Evolutionary conservation across 805 yeast genomes (phyloP).

Genomic region (Wickerhamiella cacticola): DNA sequence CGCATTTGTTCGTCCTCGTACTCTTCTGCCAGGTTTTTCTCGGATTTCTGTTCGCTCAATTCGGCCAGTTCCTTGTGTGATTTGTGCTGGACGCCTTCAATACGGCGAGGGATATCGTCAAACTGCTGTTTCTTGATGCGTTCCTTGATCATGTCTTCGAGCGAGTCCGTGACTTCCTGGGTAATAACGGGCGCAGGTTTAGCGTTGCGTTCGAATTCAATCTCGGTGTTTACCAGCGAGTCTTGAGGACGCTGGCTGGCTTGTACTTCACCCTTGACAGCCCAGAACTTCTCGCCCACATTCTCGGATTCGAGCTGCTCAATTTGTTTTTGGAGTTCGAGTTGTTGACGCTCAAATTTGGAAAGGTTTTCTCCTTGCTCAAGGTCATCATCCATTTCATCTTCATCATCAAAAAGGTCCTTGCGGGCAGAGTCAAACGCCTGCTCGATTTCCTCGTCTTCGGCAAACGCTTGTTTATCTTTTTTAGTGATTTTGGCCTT

Average conservation of each 20-base stretch:
- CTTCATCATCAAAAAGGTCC: conserved; percentile 36
- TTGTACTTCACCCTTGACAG: conserved; percentile 83
- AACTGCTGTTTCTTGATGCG: conserved; percentile 64
- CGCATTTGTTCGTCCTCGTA: conserved; percentile 70
- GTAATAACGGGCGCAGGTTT: conserved; percentile 96
- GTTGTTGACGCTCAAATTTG: conserved; percentile 73
- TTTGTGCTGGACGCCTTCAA: conserved; percentile 30
- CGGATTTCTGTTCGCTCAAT: conserved; percentile 70
- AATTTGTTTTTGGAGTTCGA: conserved; percentile 63
- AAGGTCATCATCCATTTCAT: conserved; percentile 51
- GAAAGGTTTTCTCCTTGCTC: conserved; percentile 42
- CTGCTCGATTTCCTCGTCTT: conserved; percentile 22
- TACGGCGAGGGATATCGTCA: conserved; percentile 72
- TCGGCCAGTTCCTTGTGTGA: conserved; percentile 36
- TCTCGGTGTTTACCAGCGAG: conserved; percentile 58
- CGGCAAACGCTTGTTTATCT: conserved; percentile 19
- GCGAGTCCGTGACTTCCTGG: conserved; percentile 67
- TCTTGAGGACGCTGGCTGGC: conserved; percentile 74
- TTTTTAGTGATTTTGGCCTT: conserved; percentile 14
- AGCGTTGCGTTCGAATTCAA: conserved; percentile 85
- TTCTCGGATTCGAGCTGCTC: conserved; percentile 71
- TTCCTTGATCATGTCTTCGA: conserved; percentile 80
- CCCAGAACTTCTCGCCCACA: conserved; percentile 85
- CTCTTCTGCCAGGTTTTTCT: conserved; percentile 78
- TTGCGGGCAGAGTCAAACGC: conserved; percentile 27